Evolutionary conservation across 2,329 filamentous ascomycete genomes (phyloP).

Genomic region (Fusarium secorum): DNA sequence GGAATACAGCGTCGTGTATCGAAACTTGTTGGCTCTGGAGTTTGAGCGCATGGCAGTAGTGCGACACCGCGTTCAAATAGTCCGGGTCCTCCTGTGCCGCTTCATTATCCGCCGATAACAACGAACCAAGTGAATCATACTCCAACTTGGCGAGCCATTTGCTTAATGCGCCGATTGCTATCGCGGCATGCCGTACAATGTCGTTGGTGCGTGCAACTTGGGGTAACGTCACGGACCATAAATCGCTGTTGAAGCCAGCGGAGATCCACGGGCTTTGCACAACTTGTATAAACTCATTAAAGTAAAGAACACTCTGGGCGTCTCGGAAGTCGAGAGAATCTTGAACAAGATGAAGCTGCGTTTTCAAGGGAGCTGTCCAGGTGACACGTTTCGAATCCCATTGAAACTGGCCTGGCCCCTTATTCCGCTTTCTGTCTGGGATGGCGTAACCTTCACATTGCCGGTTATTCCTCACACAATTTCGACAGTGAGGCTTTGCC

Average conservation of each 20-base stretch:
- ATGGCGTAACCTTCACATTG: constrained; percentile 28
- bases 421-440: background rate
- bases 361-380: background rate
- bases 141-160: constrained; percentile 13
- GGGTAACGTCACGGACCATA: constrained; percentile 45
- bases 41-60: constrained; percentile 48
- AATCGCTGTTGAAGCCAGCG: constrained; percentile 32
- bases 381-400: constrained; percentile 38
- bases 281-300: constrained; percentile 45
- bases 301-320: constrained; percentile 35
- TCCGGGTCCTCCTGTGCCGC: background rate
- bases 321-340: constrained; percentile 22
- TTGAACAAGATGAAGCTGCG: constrained; percentile 16
- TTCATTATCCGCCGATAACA: background rate
- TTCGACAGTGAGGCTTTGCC: constrained; percentile 19
- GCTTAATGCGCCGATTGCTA: constrained; percentile 44
- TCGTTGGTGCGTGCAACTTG: constrained; percentile 42
- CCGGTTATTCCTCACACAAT: constrained; percentile 23
- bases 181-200: constrained; percentile 44
- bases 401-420: constrained; percentile 19
- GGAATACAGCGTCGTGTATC: constrained; percentile 43
- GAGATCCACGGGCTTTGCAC: constrained; percentile 42
- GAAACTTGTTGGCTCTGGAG: constrained; percentile 40
- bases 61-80: constrained; percentile 46
- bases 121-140: background rate